Evolutionary conservation across 1,284 basidiomycete species (phyloP), one percentile per base, ranked within the genome.

Genomic region (Exobasidium rhododendri): DNA sequence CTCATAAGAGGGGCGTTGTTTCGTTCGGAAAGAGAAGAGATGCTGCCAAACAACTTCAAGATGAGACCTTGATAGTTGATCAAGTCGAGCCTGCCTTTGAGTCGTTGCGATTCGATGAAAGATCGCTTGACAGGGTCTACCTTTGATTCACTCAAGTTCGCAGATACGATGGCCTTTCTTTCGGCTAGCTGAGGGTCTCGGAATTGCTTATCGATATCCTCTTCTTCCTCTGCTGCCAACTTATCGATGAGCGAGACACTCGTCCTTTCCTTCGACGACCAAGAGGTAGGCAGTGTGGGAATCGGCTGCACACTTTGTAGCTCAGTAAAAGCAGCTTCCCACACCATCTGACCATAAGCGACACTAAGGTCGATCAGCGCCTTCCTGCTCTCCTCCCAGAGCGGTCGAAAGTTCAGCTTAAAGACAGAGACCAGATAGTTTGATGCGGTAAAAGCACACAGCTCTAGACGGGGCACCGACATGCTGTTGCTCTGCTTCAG

Each of bases 371-470:
- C 76, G 1, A 69, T 65, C 2, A 79, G 52, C 6, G 73, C 68
- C 52, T 69, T 67, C 56, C 70, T 67, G 22, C 65, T 64, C 51
- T 77, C 77, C 4, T 59, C 56, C 77, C 77, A 79, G 30, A 78
- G 58, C 0, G 77, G 77, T n/a, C 66, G 63, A 46, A 79, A 62
- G 44, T 79, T 79, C 61, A 79, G 58, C 66, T 77, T 78, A 58
- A 77, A 59, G 32, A 69, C 75, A 53, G 69, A 69, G 43, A 77
- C 64, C 20, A 75, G 57, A 60, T 73, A 77, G 13, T 62, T 62
- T 20, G 70, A 51, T 3, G 73, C 59, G 40, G 67, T 60, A 1
- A 64, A 59, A 45, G 56, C 44, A 10, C 54, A 54, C 20, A 56
- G 47, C 4, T 50, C 28, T 26, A 28, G 24, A 14, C 4, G 14